phyloP scores from a whole-genome alignment of 345 rosid species.

The Populus pruinosa region DNA sequence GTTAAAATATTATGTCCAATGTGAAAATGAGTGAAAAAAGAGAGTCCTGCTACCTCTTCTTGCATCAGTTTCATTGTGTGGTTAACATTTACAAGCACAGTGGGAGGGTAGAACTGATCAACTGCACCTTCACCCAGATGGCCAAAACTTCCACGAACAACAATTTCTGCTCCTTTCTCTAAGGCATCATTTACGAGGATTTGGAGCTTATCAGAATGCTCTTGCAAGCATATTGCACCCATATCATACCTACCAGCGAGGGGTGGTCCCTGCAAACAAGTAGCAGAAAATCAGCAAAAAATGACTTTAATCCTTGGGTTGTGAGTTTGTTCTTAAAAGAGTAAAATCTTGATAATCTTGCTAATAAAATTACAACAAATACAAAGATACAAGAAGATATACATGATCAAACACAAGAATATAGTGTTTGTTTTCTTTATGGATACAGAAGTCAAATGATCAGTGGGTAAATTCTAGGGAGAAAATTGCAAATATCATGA shows the following conservation, averaged over 20 bases:
- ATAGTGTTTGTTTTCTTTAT: background rate
- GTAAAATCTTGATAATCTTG: background rate
- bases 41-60: conserved; percentile 67
- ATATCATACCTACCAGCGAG: conserved; percentile 84
- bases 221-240: conserved; percentile 97
- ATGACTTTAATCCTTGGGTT: background rate
- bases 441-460: conserved; percentile 6
- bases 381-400: background rate
- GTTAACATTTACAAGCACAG: conserved; percentile 73
- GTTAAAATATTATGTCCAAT: background rate
- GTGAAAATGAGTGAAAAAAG: background rate
- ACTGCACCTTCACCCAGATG: conserved; percentile 86
- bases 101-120: conserved; percentile 94
- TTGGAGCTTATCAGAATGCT: conserved; percentile 89
- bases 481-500: background rate
- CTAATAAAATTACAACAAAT: background rate
- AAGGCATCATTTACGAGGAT: conserved; percentile 78
- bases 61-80: conserved; percentile 92
- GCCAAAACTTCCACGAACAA: conserved; percentile 94
- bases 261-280: conserved; percentile 78
- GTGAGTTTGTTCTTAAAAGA: background rate
- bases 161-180: conserved; percentile 87
- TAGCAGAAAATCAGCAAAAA: background rate
- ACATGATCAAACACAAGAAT: background rate
- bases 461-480: background rate